Conservation (phyloP, 768 basidiomycete species). For the Boletus pseudopeckii region DNA sequence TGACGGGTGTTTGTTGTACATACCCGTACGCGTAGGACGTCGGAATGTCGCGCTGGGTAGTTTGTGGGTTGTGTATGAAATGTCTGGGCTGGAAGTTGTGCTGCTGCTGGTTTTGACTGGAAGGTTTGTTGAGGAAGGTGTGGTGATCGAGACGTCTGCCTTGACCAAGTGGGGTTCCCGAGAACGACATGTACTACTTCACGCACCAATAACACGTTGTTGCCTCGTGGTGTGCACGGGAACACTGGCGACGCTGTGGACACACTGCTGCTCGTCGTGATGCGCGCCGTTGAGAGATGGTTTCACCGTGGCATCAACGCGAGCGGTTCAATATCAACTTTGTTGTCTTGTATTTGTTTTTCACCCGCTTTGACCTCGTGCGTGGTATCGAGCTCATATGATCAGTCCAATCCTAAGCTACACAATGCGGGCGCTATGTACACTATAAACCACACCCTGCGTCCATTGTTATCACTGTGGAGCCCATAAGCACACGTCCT, state of each 20-base stretch:
- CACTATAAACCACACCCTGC: constrained; percentile 11
- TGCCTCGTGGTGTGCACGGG: constrained; percentile 9
- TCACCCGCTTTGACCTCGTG: constrained; percentile 1
- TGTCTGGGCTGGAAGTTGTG: constrained; percentile 26
- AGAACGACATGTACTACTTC: constrained; percentile 74
- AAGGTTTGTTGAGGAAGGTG: constrained; percentile 65
- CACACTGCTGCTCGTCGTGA: constrained; percentile 11
- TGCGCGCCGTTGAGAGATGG: constrained; percentile 3
- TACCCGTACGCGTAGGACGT: constrained; percentile 73
- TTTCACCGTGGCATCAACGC: neutral
- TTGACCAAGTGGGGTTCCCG: constrained; percentile 78
- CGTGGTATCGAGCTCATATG: neutral
- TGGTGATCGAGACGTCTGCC: constrained; percentile 82
- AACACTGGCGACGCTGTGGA: neutral
- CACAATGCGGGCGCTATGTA: constrained; percentile 23
- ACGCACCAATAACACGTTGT: constrained; percentile 16
- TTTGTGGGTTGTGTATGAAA: constrained; percentile 23
- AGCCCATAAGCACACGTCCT: neutral
- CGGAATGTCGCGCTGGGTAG: constrained; percentile 43
- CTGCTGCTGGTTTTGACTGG: constrained; percentile 32
- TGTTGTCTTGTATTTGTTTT: constrained; percentile 28
- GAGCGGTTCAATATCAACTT: constrained; percentile 5
- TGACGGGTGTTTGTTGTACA: constrained; percentile 20
- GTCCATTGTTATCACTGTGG: constrained; percentile 23
- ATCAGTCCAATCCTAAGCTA: constrained; percentile 14